Evolutionary conservation across 495 filamentous ascomycete genomes (phyloP).

Genomic region (Penicillium chermesinum): DNA sequence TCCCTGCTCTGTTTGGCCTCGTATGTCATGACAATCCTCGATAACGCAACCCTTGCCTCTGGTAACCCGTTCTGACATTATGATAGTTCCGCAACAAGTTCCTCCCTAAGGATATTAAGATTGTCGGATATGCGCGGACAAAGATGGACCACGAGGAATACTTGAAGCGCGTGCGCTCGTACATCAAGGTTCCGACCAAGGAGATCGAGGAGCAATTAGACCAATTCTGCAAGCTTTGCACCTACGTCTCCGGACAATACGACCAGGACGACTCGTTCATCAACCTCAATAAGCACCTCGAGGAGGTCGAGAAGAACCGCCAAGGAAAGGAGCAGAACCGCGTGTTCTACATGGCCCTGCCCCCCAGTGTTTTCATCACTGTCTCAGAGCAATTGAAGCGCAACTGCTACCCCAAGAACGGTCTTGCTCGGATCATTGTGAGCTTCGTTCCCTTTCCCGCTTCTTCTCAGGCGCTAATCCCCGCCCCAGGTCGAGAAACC

Average conservation of each 20-base stretch:
- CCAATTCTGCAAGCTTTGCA: slow-evolving; percentile 80
- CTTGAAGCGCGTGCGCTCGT: slow-evolving; percentile 86
- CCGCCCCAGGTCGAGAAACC: slow-evolving; percentile 86
- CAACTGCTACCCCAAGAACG: slow-evolving; percentile 87
- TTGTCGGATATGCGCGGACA: slow-evolving; percentile 98
- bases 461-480: slow-evolving; percentile 6
- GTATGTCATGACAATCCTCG: slow-evolving; percentile 51
- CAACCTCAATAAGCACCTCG: slow-evolving; percentile 81
- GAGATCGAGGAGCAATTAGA: slow-evolving; percentile 93
- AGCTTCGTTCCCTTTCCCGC: slow-evolving; percentile 13
- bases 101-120: slow-evolving; percentile 93
- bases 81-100: slow-evolving; percentile 93
- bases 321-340: slow-evolving; percentile 70
- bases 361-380: slow-evolving; percentile 94
- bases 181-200: slow-evolving; percentile 98
- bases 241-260: slow-evolving; percentile 95
- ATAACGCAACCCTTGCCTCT: background rate
- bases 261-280: slow-evolving; percentile 95
- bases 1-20: slow-evolving; percentile 96
- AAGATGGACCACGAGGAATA: slow-evolving; percentile 99
- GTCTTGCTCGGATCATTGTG: slow-evolving; percentile 91
- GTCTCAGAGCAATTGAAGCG: slow-evolving; percentile 96
- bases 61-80: slow-evolving; percentile 18
- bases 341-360: slow-evolving; percentile 98
- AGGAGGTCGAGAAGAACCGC: slow-evolving; percentile 76